These are phyloP conservation scores for Rostrohypoxylon terebratum DNA, from an alignment of 495 filamentous ascomycete genomes.

Conservation along the genomic window DNA sequence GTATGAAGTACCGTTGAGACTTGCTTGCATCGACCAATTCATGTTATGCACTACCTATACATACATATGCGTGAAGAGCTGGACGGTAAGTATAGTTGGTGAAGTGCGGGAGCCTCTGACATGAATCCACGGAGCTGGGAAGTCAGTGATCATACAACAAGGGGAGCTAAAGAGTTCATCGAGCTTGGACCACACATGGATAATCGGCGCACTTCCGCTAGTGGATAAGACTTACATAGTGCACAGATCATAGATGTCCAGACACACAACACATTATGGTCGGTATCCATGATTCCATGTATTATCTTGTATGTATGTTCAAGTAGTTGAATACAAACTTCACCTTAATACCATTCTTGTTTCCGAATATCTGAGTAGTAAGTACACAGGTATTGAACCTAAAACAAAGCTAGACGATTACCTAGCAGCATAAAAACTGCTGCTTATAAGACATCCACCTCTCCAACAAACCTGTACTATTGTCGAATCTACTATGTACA, in stretches of 20 bases:
- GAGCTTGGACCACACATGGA: neutral
- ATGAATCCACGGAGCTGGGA: conserved; percentile 28
- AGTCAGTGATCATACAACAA: neutral
- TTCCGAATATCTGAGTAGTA: too few species aligned
- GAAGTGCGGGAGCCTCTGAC: conserved; percentile 13
- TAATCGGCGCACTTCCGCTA: neutral
- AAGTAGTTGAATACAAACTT: too few species aligned
- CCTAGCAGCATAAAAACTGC: too few species aligned
- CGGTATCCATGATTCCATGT: too few species aligned
- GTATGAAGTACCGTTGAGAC: conserved; percentile 32
- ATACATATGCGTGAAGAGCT: conserved; percentile 12
- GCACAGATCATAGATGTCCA: too few species aligned
- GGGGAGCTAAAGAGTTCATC: neutral
- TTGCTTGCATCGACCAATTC: conserved; percentile 41
- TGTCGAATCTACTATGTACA: conserved; percentile 3
- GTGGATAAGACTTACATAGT: too few species aligned
- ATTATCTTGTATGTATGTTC: too few species aligned
- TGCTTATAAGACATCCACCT: neutral
- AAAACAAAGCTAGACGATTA: too few species aligned
- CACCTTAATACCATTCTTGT: too few species aligned
- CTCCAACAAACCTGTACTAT: neutral
- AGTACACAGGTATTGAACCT: too few species aligned
- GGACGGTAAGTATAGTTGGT: conserved; percentile 6
- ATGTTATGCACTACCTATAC: conserved; percentile 37
- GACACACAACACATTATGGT: too few species aligned